These are phyloP conservation scores for Annona cherimola DNA, from an alignment of 164 flowering plant genomes.

Conservation along the genomic window DNA sequence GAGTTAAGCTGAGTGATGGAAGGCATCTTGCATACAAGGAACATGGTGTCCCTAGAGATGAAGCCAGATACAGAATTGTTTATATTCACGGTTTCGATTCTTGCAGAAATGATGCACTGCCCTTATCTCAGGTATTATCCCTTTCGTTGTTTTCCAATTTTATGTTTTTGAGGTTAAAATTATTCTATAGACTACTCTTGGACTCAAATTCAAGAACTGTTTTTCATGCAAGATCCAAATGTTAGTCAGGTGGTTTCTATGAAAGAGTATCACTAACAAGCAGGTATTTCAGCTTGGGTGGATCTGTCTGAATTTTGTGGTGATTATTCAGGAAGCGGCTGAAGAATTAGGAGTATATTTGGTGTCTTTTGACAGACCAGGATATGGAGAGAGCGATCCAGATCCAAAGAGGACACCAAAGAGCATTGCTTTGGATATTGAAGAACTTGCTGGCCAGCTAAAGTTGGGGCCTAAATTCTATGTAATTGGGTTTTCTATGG, in stretches of 20 bases:
- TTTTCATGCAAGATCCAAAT: no score
- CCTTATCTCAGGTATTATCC: slow-evolving; percentile 40
- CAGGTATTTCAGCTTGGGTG: not conserved
- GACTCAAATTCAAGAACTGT: no score
- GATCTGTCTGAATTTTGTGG: not conserved
- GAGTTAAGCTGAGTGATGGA: slow-evolving; percentile 69
- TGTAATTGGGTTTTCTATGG: slow-evolving; percentile 50
- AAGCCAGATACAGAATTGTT: slow-evolving; percentile 49
- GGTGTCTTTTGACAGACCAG: slow-evolving; percentile 66
- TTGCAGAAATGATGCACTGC: slow-evolving; percentile 36
- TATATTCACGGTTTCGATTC: slow-evolving; percentile 50
- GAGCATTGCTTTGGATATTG: slow-evolving; percentile 55
- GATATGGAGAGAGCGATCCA: slow-evolving; percentile 78
- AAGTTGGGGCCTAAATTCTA: slow-evolving; percentile 53
- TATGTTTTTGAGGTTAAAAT: no score
- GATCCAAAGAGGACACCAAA: slow-evolving; percentile 45
- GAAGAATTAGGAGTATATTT: slow-evolving; percentile 50
- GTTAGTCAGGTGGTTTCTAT: no score
- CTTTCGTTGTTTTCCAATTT: not conserved
- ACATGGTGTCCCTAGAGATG: slow-evolving; percentile 52
- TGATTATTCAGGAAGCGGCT: slow-evolving; percentile 35
- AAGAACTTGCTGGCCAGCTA: slow-evolving; percentile 68
- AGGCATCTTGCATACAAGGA: slow-evolving; percentile 72
- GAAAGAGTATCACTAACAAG: not conserved
- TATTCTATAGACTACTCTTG: no score